Percentiles rank a stretch among this genome's conserved stretches.
Evolutionary conservation across 2,329 filamentous ascomycete species (phyloP).

Genomic region (Penicillium griseofulvum): DNA sequence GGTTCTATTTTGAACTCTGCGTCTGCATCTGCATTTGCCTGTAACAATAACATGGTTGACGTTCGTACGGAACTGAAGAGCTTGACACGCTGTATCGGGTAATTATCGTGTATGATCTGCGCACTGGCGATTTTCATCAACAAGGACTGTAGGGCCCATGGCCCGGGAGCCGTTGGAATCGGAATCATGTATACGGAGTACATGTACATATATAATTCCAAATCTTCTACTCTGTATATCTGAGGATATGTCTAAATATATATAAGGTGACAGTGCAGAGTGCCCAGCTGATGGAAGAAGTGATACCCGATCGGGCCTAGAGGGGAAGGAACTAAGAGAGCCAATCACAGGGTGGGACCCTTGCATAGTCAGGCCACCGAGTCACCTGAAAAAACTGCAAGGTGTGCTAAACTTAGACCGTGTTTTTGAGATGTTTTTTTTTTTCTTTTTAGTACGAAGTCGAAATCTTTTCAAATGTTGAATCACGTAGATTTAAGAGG

Average conservation of each 20-base stretch:
- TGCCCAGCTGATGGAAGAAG: not conserved
- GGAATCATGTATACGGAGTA: not conserved
- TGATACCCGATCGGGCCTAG: conserved; percentile 8
- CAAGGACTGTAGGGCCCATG: conserved; percentile 4
- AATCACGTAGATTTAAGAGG: no score
- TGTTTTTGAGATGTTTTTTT: not conserved
- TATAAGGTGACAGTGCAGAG: conserved; percentile 35
- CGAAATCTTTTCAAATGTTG: no score
- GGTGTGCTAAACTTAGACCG: conserved; percentile 26
- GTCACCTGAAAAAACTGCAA: conserved; percentile 25
- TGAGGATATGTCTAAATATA: not conserved
- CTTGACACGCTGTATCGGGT: conserved; percentile 6
- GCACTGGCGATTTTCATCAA: conserved; percentile 7
- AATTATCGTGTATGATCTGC: conserved; percentile 6
- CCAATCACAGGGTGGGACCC: conserved; percentile 21
- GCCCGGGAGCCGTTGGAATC: conserved; percentile 1
- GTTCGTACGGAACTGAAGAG: conserved; percentile 1
- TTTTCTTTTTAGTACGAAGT: not conserved
- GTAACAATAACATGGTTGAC: conserved; percentile 11
- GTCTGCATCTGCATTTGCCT: conserved; percentile 1
- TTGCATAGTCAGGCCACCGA: conserved; percentile 25
- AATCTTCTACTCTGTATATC: not conserved
- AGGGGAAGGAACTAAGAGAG: not conserved
- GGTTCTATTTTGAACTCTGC: not conserved
- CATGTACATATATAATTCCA: not conserved